A percentile compares a stretch with the other conserved stretches of the same genome.
Evolutionary conservation across 2,329 filamentous ascomycete species (phyloP).

Genomic region (Fusarium tanahbumbuense): DNA sequence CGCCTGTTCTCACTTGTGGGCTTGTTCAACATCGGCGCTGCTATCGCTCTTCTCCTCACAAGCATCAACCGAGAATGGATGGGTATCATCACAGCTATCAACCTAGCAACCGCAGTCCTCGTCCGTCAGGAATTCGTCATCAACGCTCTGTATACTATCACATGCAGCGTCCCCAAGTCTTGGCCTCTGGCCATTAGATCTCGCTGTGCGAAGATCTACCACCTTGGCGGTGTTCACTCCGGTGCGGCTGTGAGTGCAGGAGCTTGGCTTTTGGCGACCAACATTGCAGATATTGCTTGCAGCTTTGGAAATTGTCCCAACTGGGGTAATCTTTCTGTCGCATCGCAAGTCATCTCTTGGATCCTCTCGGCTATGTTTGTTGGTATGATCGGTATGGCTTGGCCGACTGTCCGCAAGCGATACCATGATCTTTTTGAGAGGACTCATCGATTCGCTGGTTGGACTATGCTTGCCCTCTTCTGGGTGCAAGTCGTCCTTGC

Average conservation of each 20-base stretch:
- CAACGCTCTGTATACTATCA: slow-evolving; percentile 61
- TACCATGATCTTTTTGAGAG: slow-evolving; percentile 77
- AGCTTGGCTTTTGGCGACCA: slow-evolving; percentile 60
- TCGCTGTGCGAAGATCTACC: slow-evolving; percentile 62
- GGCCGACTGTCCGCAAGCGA: slow-evolving; percentile 70
- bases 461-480: slow-evolving; percentile 74
- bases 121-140: slow-evolving; percentile 66
- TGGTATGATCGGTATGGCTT: slow-evolving; percentile 70
- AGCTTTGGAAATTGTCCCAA: slow-evolving; percentile 30
- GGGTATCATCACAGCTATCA: slow-evolving; percentile 58
- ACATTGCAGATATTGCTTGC: slow-evolving; percentile 45
- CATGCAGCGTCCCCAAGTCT: slow-evolving; percentile 58
- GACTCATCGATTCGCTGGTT: slow-evolving; percentile 77
- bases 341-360: slow-evolving; percentile 63
- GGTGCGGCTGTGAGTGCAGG: slow-evolving; percentile 61
- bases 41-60: slow-evolving; percentile 56
- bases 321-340: slow-evolving; percentile 51
- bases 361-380: slow-evolving; percentile 69
- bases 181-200: slow-evolving; percentile 61
- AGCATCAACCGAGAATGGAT: slow-evolving; percentile 53
- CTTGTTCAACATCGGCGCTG: slow-evolving; percentile 63
- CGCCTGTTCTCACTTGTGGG: slow-evolving; percentile 66
- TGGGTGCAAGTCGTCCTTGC: slow-evolving; percentile 71
- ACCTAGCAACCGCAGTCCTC: slow-evolving; percentile 61
- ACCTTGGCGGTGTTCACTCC: slow-evolving; percentile 64